phyloP scores from a whole-genome alignment of 2,329 filamentous ascomycete species.

The Exserohilum rostratum region DNA sequence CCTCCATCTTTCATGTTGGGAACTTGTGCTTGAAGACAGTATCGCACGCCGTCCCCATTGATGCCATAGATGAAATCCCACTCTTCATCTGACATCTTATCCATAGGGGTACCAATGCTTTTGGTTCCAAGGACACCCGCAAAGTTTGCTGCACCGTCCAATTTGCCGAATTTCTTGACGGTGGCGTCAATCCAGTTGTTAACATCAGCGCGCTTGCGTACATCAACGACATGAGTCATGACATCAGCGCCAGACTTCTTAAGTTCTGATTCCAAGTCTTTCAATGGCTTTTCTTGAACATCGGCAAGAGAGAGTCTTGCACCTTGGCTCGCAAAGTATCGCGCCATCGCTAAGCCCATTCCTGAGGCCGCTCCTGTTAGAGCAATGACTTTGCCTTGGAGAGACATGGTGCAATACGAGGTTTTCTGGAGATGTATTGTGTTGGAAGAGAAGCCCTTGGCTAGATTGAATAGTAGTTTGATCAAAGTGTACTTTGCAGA shows the following conservation, averaged over 20 bases:
- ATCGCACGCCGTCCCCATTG: conserved; percentile 49
- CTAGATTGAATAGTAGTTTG: too few relatives aligned
- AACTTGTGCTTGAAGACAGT: conserved; percentile 49
- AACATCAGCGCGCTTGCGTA: conserved; percentile 56
- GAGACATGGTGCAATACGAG: conserved; percentile 18
- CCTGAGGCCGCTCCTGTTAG: conserved; percentile 43
- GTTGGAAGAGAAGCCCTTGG: background rate
- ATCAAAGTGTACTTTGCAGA: too few relatives aligned
- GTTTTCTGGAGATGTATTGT: background rate
- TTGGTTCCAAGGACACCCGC: conserved; percentile 51
- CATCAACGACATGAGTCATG: conserved; percentile 54
- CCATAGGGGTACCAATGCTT: conserved; percentile 25
- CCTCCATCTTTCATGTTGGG: conserved; percentile 49
- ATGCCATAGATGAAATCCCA: conserved; percentile 49
- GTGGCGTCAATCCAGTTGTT: conserved; percentile 58
- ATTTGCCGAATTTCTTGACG: conserved; percentile 57
- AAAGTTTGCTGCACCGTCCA: conserved; percentile 50
- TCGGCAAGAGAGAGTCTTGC: conserved; percentile 43
- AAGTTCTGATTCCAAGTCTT: conserved; percentile 29
- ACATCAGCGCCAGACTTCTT: conserved; percentile 28
- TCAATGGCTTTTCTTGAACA: conserved; percentile 33
- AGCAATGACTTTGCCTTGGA: conserved; percentile 39
- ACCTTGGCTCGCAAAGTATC: conserved; percentile 34
- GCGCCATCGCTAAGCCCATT: conserved; percentile 39
- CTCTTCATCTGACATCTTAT: conserved; percentile 46